Percentiles rank a stretch among this genome's conserved stretches.
phyloP scores from a whole-genome alignment of 257 asterid species.

The Striga asiatica region DNA sequence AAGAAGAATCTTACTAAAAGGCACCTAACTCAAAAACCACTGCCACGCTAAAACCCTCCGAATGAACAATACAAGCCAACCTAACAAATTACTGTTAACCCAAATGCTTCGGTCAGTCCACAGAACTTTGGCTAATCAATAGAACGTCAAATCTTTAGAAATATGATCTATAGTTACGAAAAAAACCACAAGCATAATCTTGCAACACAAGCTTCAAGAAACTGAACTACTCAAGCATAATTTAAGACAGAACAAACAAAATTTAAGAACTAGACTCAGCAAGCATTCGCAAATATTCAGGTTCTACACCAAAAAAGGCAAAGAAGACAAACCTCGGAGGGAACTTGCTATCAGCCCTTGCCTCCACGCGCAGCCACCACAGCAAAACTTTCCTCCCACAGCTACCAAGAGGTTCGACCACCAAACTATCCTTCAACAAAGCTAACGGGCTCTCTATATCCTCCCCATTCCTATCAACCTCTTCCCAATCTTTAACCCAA shows the following conservation, averaged over 20 bases:
- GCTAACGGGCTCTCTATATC: conserved; percentile 61
- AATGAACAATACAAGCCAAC: neutral
- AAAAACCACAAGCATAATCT: conserved; percentile 2
- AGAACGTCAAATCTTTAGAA: conserved; percentile 6
- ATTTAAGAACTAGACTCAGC: neutral
- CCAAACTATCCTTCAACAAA: conserved; percentile 58
- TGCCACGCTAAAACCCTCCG: neutral
- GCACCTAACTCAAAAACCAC: neutral
- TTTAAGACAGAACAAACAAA: conserved; percentile 4
- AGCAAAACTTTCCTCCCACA: conserved; percentile 81
- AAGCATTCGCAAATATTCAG: neutral
- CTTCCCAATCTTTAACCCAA: conserved; percentile 76
- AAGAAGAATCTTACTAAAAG: conserved; percentile 1
- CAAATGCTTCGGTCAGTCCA: conserved; percentile 1
- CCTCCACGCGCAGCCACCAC: conserved; percentile 99
- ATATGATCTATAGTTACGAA: neutral
- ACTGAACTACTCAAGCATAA: neutral
- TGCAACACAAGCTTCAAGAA: neutral
- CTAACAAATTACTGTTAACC: no score
- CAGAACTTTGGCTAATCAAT: neutral
- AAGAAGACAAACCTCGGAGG: conserved; percentile 74
- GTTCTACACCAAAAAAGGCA: conserved; percentile 3
- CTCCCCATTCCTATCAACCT: conserved; percentile 33
- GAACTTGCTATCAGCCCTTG: conserved; percentile 91
- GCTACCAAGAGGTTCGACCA: conserved; percentile 90